phyloP scores from a whole-genome alignment of 1,284 basidiomycete genomes.

The Pyrrhoderma noxium region DNA sequence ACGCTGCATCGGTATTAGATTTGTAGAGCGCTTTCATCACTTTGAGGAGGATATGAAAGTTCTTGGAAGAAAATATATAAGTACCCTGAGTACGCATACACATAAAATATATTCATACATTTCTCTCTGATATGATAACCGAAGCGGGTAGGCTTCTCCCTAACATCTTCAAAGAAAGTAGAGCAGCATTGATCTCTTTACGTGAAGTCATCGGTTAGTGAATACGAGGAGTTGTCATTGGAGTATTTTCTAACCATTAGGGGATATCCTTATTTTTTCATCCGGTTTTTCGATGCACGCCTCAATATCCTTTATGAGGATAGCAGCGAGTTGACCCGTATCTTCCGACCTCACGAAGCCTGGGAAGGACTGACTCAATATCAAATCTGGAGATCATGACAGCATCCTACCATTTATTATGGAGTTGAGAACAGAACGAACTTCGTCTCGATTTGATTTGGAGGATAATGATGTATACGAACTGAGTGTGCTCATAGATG shows the following conservation, averaged over 20 bases:
- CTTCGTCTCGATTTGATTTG: constrained; percentile 38
- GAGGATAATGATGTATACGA: constrained; percentile 41
- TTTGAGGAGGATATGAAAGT: constrained; percentile 27
- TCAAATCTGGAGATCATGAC: too few species aligned
- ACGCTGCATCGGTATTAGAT: constrained; percentile 39
- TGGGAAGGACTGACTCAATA: too few species aligned
- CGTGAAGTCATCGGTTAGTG: constrained; percentile 11
- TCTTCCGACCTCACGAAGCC: constrained; percentile 32
- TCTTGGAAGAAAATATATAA: constrained; percentile 43
- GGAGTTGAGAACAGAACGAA: constrained; percentile 39
- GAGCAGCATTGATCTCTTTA: constrained; percentile 52
- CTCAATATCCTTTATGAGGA: constrained; percentile 53
- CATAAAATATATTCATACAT: constrained; percentile 36
- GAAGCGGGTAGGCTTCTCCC: constrained; percentile 69
- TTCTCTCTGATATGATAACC: constrained; percentile 49
- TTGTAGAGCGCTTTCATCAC: constrained; percentile 14
- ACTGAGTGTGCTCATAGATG: constrained; percentile 25
- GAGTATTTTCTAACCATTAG: constrained; percentile 3
- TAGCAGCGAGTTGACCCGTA: constrained; percentile 44
- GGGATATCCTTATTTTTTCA: constrained; percentile 12
- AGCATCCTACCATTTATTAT: constrained; percentile 43
- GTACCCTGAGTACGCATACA: constrained; percentile 19
- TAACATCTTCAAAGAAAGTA: constrained; percentile 69
- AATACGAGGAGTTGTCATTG: neutral
- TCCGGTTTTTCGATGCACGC: constrained; percentile 28